Evolutionary conservation across 192 early-diverging fungal species (phyloP).

Genomic region (Coemansia sp.): DNA sequence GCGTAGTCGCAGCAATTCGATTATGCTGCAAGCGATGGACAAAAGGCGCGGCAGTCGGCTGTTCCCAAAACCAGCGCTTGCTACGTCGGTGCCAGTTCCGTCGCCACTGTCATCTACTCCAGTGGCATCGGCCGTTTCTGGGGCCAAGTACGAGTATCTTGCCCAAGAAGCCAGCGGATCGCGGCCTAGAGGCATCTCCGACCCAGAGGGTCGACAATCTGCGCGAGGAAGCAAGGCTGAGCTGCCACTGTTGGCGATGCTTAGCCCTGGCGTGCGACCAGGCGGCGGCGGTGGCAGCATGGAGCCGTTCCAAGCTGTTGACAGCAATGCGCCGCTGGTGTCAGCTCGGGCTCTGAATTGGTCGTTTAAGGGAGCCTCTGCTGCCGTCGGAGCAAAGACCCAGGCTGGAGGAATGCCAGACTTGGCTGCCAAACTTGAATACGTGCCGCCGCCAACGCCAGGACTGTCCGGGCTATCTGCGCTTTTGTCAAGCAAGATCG

Average conservation of each 20-base stretch:
- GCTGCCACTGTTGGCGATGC: background rate
- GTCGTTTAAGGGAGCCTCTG: background rate
- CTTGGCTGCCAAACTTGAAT: slow-evolving; percentile 1
- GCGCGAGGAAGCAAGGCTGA: slow-evolving; percentile 16
- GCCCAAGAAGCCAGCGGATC: slow-evolving; percentile 6
- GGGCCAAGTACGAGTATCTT: slow-evolving; percentile 15
- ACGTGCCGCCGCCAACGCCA: slow-evolving; percentile 31
- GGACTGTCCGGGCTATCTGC: slow-evolving; percentile 62
- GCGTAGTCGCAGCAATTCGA: slow-evolving; percentile 11
- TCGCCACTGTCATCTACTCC: slow-evolving; percentile 19
- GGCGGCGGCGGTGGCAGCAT: background rate
- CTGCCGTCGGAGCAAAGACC: background rate
- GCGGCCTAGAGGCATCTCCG: slow-evolving; percentile 38
- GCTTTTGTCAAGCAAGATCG: slow-evolving; percentile 66
- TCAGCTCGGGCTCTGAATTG: slow-evolving; percentile 12
- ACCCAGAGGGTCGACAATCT: slow-evolving; percentile 36
- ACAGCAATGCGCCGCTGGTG: background rate
- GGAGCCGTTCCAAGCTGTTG: background rate
- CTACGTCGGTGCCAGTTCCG: slow-evolving; percentile 11
- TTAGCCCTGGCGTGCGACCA: background rate
- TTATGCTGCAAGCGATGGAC: background rate
- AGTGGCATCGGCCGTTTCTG: slow-evolving; percentile 19
- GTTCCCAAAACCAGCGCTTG: slow-evolving; percentile 14
- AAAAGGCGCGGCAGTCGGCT: slow-evolving; percentile 1
- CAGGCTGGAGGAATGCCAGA: background rate